Percentiles rank a stretch among this genome's conserved stretches.
Evolutionary conservation across 2,329 filamentous ascomycete species (phyloP).

Genomic region (Verticillium nubilum): DNA sequence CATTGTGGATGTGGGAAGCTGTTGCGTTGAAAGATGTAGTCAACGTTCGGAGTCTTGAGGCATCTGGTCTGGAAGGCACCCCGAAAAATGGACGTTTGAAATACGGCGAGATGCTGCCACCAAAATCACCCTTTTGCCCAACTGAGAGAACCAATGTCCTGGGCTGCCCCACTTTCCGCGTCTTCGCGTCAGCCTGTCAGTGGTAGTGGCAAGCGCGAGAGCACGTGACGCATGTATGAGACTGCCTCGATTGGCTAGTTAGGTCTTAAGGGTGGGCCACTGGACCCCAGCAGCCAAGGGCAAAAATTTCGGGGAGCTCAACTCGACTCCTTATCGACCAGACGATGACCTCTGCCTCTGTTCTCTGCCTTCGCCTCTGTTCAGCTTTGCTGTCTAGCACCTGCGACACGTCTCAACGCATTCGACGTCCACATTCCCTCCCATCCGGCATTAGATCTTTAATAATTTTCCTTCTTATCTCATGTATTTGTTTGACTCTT

Average conservation of each 20-base stretch:
- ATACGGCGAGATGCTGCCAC: neutral
- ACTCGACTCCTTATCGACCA: conserved; percentile 1
- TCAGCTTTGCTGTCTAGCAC: neutral
- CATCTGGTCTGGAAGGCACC: neutral
- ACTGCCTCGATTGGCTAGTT: neutral
- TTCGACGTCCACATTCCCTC: conserved; percentile 4
- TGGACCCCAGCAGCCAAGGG: neutral
- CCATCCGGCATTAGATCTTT: conserved; percentile 7
- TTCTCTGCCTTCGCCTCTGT: neutral
- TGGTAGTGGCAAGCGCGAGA: neutral
- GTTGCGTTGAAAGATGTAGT: neutral
- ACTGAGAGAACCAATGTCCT: neutral
- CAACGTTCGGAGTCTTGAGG: neutral
- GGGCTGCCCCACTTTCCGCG: neutral
- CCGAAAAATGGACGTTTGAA: neutral
- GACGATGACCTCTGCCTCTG: neutral
- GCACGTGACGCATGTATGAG: neutral
- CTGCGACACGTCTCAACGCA: conserved; percentile 2
- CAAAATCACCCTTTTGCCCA: neutral
- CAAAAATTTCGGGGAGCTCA: conserved; percentile 2
- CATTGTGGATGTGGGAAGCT: conserved; percentile 9
- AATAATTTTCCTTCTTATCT: neutral
- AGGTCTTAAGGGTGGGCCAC: neutral
- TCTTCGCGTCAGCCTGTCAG: neutral
- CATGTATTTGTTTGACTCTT: conserved; percentile 5